These are phyloP conservation scores for Candida nemodendra DNA, from an alignment of 805 yeast species.

Conservation along the genomic window DNA sequence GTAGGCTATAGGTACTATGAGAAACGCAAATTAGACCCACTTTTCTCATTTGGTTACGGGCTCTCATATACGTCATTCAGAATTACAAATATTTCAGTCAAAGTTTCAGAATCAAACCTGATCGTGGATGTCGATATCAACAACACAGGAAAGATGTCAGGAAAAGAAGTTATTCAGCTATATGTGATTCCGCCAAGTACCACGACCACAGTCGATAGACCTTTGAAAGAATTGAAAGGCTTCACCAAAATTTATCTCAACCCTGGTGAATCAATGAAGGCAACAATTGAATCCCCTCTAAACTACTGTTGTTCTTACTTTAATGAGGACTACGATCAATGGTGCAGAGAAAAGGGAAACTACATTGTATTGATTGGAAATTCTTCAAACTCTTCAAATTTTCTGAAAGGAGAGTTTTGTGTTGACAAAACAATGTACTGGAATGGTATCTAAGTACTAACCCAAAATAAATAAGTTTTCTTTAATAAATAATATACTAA, in stretches of 20 bases:
- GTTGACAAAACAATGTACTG: not conserved
- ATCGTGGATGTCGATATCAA: conserved; percentile 37
- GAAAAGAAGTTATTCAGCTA: conserved; percentile 54
- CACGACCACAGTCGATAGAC: conserved; percentile 41
- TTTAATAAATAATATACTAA: not conserved
- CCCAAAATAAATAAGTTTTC: not conserved
- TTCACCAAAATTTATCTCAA: conserved; percentile 41
- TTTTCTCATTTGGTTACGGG: conserved; percentile 47
- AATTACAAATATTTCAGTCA: conserved; percentile 29
- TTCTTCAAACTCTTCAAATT: not conserved
- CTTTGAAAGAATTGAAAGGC: conserved; percentile 56
- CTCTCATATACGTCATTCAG: conserved; percentile 40
- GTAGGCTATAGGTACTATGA: conserved; percentile 45
- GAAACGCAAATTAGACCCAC: conserved; percentile 33
- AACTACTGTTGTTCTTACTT: conserved; percentile 42
- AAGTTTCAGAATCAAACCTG: conserved; percentile 16
- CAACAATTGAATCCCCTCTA: conserved; percentile 80
- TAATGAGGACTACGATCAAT: not conserved
- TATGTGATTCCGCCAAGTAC: conserved; percentile 38
- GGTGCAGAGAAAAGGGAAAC: not conserved
- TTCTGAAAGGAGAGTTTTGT: not conserved
- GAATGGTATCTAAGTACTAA: not conserved
- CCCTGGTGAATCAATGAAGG: conserved; percentile 25
- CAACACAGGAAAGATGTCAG: conserved; percentile 45
- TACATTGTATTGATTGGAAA: not conserved